Percentiles rank a stretch among this genome's conserved stretches.
These are phyloP conservation scores for Waltergamsia citrina DNA, from an alignment of 2,329 filamentous ascomycete genomes.

Conservation along the genomic window DNA sequence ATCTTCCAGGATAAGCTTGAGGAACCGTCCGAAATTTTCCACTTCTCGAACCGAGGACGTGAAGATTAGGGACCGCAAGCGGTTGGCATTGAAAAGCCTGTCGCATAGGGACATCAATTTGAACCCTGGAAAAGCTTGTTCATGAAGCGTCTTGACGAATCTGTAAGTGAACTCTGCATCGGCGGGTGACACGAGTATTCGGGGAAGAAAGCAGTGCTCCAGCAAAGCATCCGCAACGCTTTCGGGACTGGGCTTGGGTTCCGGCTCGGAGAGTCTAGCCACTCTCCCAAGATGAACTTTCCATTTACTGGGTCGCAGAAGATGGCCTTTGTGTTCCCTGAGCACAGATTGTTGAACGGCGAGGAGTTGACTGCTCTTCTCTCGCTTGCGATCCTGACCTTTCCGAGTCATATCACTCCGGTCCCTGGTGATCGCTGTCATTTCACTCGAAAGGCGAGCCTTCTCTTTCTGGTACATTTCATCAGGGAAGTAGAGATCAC, in stretches of 20 bases:
- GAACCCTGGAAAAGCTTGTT: constrained; percentile 76
- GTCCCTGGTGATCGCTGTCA: constrained; percentile 58
- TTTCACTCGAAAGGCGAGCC: constrained; percentile 56
- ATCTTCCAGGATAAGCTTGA: constrained; percentile 73
- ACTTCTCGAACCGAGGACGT: constrained; percentile 84
- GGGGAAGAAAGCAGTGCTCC: constrained; percentile 87
- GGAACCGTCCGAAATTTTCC: constrained; percentile 84
- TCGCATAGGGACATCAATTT: constrained; percentile 77
- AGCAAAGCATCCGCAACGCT: constrained; percentile 67
- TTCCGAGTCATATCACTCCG: constrained; percentile 62
- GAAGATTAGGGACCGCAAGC: constrained; percentile 75
- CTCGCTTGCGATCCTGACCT: constrained; percentile 52
- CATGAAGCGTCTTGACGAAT: constrained; percentile 81
- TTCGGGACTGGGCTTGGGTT: constrained; percentile 52
- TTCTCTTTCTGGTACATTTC: constrained; percentile 72
- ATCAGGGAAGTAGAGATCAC: constrained; percentile 69
- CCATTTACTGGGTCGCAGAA: constrained; percentile 57
- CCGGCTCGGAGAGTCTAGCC: constrained; percentile 70
- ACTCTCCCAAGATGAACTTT: constrained; percentile 64
- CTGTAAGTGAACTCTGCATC: constrained; percentile 86
- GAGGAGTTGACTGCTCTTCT: constrained; percentile 59
- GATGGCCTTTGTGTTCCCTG: constrained; percentile 64
- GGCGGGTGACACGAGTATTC: constrained; percentile 70
- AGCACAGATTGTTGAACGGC: constrained; percentile 60
- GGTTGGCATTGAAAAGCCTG: constrained; percentile 74